Conservation (phyloP, 352 stramenopile genomes). For the Elongisporangium anandrum region DNA sequence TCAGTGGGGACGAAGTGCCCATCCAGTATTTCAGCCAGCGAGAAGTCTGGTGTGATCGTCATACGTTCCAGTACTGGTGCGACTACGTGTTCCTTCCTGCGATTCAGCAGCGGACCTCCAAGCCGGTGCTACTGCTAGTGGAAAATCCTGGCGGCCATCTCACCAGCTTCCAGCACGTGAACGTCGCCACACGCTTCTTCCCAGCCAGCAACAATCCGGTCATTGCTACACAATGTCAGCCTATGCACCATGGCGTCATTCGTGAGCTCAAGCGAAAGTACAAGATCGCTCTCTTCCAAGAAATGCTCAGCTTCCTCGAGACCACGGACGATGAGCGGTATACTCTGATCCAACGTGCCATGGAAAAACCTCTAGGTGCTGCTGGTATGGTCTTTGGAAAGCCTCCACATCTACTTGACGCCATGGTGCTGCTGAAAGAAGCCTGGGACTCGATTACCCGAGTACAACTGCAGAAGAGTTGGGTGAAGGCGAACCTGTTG, state of each 20-base stretch:
- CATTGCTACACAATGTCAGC: slow-evolving; percentile 18
- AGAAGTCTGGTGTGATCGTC: slow-evolving; percentile 49
- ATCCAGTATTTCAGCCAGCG: slow-evolving; percentile 33
- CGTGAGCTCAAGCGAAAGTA: slow-evolving; percentile 49
- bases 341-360: slow-evolving; percentile 30
- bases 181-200: slow-evolving; percentile 35
- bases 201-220: slow-evolving; percentile 11
- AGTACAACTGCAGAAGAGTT: slow-evolving; percentile 19
- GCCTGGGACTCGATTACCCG: slow-evolving; percentile 25
- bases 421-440: slow-evolving; percentile 36
- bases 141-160: slow-evolving; percentile 43
- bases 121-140: slow-evolving; percentile 33
- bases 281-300: slow-evolving; percentile 44
- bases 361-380: slow-evolving; percentile 25
- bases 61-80: slow-evolving; percentile 54
- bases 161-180: slow-evolving; percentile 26
- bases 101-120: slow-evolving; percentile 34
- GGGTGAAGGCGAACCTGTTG: slow-evolving; percentile 26
- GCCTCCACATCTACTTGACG: slow-evolving; percentile 34
- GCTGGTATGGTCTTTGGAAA: slow-evolving; percentile 30
- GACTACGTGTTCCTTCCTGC: slow-evolving; percentile 39
- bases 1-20: slow-evolving; percentile 4
- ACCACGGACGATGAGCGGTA: slow-evolving; percentile 35
- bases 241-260: slow-evolving; percentile 29
- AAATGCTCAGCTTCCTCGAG: slow-evolving; percentile 36